Percentiles rank a stretch among this genome's conserved stretches.
Evolutionary conservation across 2,329 filamentous ascomycete genomes (phyloP).

Genomic region (Fusarium sp.): DNA sequence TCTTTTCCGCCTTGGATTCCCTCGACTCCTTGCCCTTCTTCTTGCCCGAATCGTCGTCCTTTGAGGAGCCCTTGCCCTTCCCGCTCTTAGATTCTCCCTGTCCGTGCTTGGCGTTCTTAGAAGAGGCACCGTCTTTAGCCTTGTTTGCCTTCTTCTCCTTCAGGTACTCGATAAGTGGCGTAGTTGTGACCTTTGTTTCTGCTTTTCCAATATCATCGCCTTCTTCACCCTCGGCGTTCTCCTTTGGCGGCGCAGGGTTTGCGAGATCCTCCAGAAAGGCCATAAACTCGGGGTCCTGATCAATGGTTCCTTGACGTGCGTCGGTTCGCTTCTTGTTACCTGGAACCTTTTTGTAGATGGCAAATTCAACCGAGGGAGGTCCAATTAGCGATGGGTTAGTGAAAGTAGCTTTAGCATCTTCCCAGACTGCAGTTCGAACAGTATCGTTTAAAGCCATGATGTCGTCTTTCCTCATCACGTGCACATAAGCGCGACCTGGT

Average conservation of each 20-base stretch:
- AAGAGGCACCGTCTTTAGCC: constrained; percentile 63
- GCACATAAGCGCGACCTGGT: constrained; percentile 85
- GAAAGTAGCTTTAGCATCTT: constrained; percentile 83
- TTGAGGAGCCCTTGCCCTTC: constrained; percentile 60
- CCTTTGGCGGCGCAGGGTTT: constrained; percentile 68
- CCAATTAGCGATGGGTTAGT: constrained; percentile 80
- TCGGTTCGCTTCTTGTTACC: constrained; percentile 81
- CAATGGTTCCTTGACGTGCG: constrained; percentile 91
- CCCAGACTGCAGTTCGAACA: constrained; percentile 77
- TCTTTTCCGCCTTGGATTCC: constrained; percentile 67
- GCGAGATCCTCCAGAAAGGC: constrained; percentile 90
- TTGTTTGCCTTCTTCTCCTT: constrained; percentile 91
- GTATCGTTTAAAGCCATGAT: constrained; percentile 75
- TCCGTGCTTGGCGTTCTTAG: constrained; percentile 65
- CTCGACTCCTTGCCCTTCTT: constrained; percentile 76
- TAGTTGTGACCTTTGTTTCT: constrained; percentile 77
- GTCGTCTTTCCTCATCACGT: constrained; percentile 78
- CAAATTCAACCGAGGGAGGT: constrained; percentile 83
- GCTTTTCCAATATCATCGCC: constrained; percentile 58
- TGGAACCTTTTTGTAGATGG: constrained; percentile 86
- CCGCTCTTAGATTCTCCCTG: constrained; percentile 65
- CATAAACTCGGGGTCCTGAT: constrained; percentile 96
- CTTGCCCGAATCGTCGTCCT: constrained; percentile 64
- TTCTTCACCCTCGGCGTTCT: constrained; percentile 56
- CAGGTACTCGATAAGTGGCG: constrained; percentile 89